Percentiles rank a stretch among this genome's conserved stretches.
These are phyloP conservation scores for Tanozyma kutaoensis DNA, from an alignment of 805 yeast species.

Conservation along the genomic window DNA sequence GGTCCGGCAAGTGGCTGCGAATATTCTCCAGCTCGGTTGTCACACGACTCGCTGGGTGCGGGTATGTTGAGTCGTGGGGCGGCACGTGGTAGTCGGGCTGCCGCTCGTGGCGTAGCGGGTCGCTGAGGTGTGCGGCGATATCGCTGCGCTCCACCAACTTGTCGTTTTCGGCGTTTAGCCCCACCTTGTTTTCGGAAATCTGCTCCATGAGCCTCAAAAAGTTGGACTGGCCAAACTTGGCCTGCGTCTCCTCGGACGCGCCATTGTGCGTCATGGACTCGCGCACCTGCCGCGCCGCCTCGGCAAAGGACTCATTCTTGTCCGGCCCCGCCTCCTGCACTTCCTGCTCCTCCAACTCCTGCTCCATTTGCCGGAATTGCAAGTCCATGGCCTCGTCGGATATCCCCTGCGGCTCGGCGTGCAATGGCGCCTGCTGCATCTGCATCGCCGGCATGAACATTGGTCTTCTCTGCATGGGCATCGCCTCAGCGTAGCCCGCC, in stretches of 20 bases:
- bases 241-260: constrained; percentile 12
- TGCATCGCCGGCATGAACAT: background rate
- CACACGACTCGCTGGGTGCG: no score
- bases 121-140: constrained; percentile 10
- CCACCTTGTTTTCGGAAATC: constrained; percentile 23
- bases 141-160: constrained; percentile 22
- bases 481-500: background rate
- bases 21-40: no score
- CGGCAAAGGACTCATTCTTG: constrained; percentile 25
- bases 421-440: background rate
- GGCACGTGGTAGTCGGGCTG: constrained; percentile 5
- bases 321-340: constrained; percentile 1
- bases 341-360: constrained; percentile 2
- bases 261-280: constrained; percentile 15
- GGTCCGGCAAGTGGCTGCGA: constrained; percentile 31
- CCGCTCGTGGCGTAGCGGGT: constrained; percentile 3
- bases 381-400: constrained; percentile 7
- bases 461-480: background rate
- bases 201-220: constrained; percentile 26
- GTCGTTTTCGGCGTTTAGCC: constrained; percentile 20
- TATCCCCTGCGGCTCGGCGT: background rate
- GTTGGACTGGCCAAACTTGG: constrained; percentile 20
- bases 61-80: constrained; percentile 1
- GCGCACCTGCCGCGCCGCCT: constrained; percentile 23
- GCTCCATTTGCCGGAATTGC: constrained; percentile 21